Evolutionary conservation across 768 basidiomycete species (phyloP).

Genomic region (Lentinula lateritia): DNA sequence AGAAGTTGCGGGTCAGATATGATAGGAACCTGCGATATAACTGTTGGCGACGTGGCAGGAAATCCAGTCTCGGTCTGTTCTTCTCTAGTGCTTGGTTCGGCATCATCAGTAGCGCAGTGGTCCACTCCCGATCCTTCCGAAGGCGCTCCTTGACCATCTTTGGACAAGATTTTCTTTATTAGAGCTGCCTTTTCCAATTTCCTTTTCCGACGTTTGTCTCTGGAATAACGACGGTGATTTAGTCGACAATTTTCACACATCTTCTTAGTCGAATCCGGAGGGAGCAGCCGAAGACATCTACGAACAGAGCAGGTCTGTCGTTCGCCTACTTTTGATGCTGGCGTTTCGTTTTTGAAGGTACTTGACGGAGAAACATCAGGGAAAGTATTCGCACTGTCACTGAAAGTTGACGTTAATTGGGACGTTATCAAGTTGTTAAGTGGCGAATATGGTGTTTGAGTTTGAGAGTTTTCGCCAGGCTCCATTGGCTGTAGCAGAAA

Average conservation of each 20-base stretch:
- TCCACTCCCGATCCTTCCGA: neutral
- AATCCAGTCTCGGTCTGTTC: too few species aligned
- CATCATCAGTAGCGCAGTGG: neutral
- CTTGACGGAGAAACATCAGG: too few species aligned
- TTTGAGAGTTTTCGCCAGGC: too few species aligned
- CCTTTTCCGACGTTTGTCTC: slow-evolving; percentile 42
- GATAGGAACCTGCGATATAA: too few species aligned
- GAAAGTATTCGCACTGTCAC: too few species aligned
- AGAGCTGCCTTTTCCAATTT: slow-evolving; percentile 46
- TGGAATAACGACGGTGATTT: slow-evolving; percentile 46
- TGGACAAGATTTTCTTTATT: slow-evolving; percentile 4
- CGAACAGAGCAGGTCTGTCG: slow-evolving; percentile 34
- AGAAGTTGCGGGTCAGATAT: too few species aligned
- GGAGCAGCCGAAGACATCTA: slow-evolving; percentile 31
- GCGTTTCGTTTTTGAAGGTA: too few species aligned
- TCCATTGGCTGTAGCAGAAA: too few species aligned
- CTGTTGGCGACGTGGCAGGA: too few species aligned
- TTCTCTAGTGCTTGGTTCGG: neutral
- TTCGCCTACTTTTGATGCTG: neutral
- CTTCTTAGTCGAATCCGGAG: slow-evolving; percentile 26
- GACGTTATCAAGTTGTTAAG: too few species aligned
- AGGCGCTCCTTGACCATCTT: neutral
- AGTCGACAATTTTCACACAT: slow-evolving; percentile 51
- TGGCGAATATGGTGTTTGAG: too few species aligned
- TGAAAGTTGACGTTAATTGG: too few species aligned